Percentiles rank a stretch among this genome's conserved stretches.
These are phyloP conservation scores for Vitis rupestris DNA, from an alignment of 164 flowering plant genomes.

Conservation along the genomic window DNA sequence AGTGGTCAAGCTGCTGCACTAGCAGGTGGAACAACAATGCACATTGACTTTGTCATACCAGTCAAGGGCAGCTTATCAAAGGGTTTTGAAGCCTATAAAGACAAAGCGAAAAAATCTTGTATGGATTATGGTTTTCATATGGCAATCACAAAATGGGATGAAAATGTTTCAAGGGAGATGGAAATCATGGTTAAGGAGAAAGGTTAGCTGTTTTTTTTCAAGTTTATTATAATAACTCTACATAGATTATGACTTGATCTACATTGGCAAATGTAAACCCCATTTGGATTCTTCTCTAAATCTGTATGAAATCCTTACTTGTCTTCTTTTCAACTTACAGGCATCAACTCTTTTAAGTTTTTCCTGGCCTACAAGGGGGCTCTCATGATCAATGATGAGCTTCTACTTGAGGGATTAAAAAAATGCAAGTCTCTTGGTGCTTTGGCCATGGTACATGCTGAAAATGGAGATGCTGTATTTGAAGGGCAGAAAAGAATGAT, in stretches of 20 bases:
- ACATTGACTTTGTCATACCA: constrained; percentile 92
- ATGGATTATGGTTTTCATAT: constrained; percentile 99
- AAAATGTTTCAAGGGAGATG: constrained; percentile 81
- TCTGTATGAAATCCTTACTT: not conserved
- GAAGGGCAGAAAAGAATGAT: constrained; percentile 92
- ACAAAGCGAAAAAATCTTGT: constrained; percentile 69
- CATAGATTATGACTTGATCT: not conserved
- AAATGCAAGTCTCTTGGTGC: constrained; percentile 98
- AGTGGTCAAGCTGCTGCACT: constrained; percentile 98
- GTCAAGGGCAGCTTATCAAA: constrained; percentile 73
- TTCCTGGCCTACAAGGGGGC: constrained; percentile 88
- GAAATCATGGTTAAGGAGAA: constrained; percentile 91
- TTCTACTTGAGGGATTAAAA: constrained; percentile 73
- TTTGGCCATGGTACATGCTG: constrained; percentile 97
- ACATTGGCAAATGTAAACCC: not conserved
- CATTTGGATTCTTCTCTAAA: not conserved
- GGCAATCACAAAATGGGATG: constrained; percentile 95
- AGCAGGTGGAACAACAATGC: constrained; percentile 99
- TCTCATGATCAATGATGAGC: constrained; percentile 79
- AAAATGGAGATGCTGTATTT: constrained; percentile 95
- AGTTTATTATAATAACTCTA: not conserved
- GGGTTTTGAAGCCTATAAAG: constrained; percentile 65
- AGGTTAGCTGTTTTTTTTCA: constrained; percentile 40
- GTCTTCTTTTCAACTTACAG: constrained; percentile 29
- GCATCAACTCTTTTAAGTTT: constrained; percentile 95